Conservation (phyloP, 2,329 filamentous ascomycete genomes). For the Fusarium sp. region DNA sequence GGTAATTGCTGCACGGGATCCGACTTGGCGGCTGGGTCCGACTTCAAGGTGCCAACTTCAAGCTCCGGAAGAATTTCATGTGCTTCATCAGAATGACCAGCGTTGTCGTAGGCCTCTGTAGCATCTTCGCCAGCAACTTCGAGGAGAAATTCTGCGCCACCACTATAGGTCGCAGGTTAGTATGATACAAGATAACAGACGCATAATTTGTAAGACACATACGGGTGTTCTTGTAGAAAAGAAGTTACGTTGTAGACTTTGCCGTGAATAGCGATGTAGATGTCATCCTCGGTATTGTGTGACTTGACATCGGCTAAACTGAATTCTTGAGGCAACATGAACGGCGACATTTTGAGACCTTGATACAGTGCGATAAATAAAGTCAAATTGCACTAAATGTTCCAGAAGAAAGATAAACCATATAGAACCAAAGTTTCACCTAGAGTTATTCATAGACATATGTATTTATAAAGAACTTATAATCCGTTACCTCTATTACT, state of each 20-base stretch:
- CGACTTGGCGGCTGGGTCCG: neutral
- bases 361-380: too few relatives aligned
- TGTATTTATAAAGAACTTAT: neutral
- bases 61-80: neutral
- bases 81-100: neutral
- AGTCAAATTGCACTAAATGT: fast-evolving
- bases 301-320: neutral
- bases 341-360: neutral
- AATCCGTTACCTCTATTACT: fast-evolving
- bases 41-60: neutral
- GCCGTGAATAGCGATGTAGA: neutral
- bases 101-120: neutral
- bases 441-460: fast-evolving
- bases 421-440: fast-evolving
- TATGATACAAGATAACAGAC: too few relatives aligned
- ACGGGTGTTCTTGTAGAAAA: neutral
- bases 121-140: neutral
- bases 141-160: neutral
- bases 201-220: too few relatives aligned
- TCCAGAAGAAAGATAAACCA: neutral
- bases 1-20: neutral
- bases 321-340: neutral
- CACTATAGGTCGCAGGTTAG: neutral
- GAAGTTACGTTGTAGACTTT: neutral
- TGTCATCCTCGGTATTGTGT: neutral